Percentiles rank a stretch among this genome's conserved stretches.
phyloP scores from a whole-genome alignment of 2,329 filamentous ascomycete species.

The Neofusicoccum cordaticola region DNA sequence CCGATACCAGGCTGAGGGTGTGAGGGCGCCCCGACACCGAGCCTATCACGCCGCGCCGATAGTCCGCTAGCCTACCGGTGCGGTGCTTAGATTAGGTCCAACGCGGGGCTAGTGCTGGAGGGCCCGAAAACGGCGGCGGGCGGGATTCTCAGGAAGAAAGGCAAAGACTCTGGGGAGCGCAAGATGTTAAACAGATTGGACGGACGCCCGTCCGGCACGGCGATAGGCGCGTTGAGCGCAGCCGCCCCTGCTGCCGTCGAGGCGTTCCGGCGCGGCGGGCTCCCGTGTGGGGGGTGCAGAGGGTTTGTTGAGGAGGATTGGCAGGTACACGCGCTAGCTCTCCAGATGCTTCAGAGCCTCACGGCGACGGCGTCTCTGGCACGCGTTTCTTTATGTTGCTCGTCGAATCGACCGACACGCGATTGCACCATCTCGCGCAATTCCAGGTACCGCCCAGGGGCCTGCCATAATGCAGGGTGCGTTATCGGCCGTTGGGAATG shows the following conservation, averaged over 20 bases:
- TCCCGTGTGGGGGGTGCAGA: background rate
- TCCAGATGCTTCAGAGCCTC: background rate
- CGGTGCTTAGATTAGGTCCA: background rate
- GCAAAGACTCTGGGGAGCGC: background rate
- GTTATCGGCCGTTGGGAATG: slow-evolving; percentile 13
- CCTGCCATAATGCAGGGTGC: slow-evolving; percentile 3
- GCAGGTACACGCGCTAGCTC: background rate
- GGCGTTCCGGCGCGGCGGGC: background rate
- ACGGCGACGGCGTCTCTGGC: background rate
- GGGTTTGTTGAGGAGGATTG: slow-evolving; percentile 11
- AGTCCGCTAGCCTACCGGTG: background rate
- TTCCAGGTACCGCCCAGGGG: slow-evolving; percentile 3
- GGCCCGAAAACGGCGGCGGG: slow-evolving; percentile 8
- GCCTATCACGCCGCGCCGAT: background rate
- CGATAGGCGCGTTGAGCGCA: background rate
- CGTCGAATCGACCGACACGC: background rate
- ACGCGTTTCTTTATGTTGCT: background rate
- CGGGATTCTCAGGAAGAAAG: background rate
- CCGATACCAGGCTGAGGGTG: background rate
- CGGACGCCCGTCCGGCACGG: background rate
- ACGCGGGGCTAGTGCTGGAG: background rate
- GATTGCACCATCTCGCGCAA: background rate
- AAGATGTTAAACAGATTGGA: background rate
- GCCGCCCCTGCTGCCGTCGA: background rate
- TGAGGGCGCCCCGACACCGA: background rate